Base-by-base conservation (phyloP, 352 stramenopile genomes). In the Phytophthora brassicae region DNA sequence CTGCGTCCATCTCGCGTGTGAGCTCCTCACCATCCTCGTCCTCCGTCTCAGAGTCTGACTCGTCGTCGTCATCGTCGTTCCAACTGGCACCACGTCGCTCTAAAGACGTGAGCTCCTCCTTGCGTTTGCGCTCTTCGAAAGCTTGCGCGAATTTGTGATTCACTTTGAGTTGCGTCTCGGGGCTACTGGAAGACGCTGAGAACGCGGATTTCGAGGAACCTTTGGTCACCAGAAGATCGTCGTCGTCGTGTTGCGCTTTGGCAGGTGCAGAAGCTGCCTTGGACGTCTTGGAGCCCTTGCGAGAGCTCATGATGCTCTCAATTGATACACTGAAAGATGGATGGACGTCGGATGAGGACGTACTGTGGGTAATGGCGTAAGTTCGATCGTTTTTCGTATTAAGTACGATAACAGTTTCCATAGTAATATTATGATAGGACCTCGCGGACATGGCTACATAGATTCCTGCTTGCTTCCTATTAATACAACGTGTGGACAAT, bases 11-110 rank as follows among this genome's bases (percentile, higher is more conserved):
- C 42, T 84, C 78, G 23, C 46, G 53, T 23, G 84, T 94, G 23
- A 95, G 74, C 54, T 91, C 73, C 54, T 93, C 85, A 31, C 81
- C 86, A 54, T 95, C 86, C 58, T 94, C 85, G 54, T 94, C 85
- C 56, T 95, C 86, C 4, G 81, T 88, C 70, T 95, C 86, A 6
- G 82, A 92, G 17, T 90, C 81, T 0, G 77, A 90, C 20, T 88
- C 75, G 20, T 84, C 75, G 14, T 89, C 79, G 50, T 87, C 72
- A 39, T 77, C 67, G 19, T 77, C 68, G 5, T 58, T 45, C 1
- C 39, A 38, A n/a, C 64, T 39, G 3, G 75, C 33, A 2, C 68
- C 64, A 20, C 79, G 76, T 49, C 77, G 72, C 20, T 77, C 70
- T 42, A 93, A 65, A 2, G 68, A 60, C 13, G 68, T 76, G 16